Conservation (phyloP, 2,329 filamentous ascomycete species). For the Mycosphaerelloides madeirae region DNA sequence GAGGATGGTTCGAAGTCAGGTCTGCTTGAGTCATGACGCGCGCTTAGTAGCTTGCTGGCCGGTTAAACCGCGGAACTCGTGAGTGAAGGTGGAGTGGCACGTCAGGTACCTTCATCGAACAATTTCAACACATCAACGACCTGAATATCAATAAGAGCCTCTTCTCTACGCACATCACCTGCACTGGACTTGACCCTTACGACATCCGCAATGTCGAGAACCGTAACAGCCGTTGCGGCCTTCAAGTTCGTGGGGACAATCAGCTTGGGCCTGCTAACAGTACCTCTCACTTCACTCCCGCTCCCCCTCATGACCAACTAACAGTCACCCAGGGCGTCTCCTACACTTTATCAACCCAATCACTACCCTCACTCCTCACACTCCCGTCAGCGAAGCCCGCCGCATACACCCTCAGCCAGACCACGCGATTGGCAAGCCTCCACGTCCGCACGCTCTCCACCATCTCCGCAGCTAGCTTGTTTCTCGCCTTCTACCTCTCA, state of each 20-base stretch:
- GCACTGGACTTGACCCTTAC: background rate
- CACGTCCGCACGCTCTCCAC: constrained; percentile 65
- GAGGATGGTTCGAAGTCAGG: too few relatives aligned
- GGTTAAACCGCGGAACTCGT: background rate
- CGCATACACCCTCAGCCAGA: constrained; percentile 58
- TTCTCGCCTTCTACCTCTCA: constrained; percentile 73
- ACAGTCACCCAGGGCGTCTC: constrained; percentile 68
- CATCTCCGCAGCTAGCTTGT: constrained; percentile 65
- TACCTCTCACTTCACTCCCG: constrained; percentile 15
- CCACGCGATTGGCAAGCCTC: constrained; percentile 58
- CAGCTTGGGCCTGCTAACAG: constrained; percentile 65
- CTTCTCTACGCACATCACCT: background rate
- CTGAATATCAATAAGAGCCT: background rate
- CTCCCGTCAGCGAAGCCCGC: constrained; percentile 72
- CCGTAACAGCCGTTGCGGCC: constrained; percentile 64
- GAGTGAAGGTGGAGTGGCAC: background rate
- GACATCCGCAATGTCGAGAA: constrained; percentile 34
- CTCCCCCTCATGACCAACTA: constrained; percentile 6
- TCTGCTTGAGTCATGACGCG: constrained; percentile 2
- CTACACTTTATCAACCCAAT: constrained; percentile 72
- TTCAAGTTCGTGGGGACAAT: constrained; percentile 92
- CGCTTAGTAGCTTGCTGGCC: background rate
- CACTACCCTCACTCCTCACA: constrained; percentile 73
- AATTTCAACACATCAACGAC: background rate
- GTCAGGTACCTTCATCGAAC: background rate